Conservation (phyloP, 2,329 filamentous ascomycete genomes). For the Byssoonygena ceratinophila region DNA sequence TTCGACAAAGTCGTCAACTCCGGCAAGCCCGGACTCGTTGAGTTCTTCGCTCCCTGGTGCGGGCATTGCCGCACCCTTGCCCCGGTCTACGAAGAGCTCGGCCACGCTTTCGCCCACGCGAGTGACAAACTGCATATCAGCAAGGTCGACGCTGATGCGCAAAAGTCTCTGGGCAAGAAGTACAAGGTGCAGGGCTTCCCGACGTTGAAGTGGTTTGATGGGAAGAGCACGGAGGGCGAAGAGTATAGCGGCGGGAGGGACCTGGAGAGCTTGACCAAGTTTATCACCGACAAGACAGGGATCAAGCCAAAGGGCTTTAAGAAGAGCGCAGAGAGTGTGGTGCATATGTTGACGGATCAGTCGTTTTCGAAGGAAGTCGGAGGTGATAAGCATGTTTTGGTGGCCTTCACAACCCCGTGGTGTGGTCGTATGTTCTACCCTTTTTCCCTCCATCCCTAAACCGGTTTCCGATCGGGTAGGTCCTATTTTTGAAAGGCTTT, state of each 20-base stretch:
- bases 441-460: neutral
- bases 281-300: conserved; percentile 78
- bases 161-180: conserved; percentile 71
- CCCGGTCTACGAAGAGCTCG: conserved; percentile 88
- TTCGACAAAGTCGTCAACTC: conserved; percentile 86
- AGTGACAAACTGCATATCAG: conserved; percentile 73
- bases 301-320: conserved; percentile 58
- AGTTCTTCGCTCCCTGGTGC: conserved; percentile 98
- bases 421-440: conserved; percentile 70
- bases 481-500: conserved; percentile 7
- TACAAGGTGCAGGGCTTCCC: conserved; percentile 92
- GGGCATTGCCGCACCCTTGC: conserved; percentile 98
- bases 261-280: conserved; percentile 69
- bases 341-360: conserved; percentile 68
- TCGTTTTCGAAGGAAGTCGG: conserved; percentile 70
- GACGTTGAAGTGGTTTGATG: conserved; percentile 95
- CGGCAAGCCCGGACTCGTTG: conserved; percentile 88
- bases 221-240: conserved; percentile 71
- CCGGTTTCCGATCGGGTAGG: too few relatives aligned
- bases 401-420: conserved; percentile 97
- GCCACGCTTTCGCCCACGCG: conserved; percentile 58
- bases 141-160: conserved; percentile 89
- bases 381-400: conserved; percentile 75
- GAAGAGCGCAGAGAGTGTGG: conserved; percentile 58
- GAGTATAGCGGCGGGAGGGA: conserved; percentile 85